A percentile compares a stretch with the other conserved stretches of the same genome.
These are phyloP conservation scores for Pulicaria dysenterica DNA, from an alignment of 129 eudicot genomes.

Conservation along the genomic window DNA sequence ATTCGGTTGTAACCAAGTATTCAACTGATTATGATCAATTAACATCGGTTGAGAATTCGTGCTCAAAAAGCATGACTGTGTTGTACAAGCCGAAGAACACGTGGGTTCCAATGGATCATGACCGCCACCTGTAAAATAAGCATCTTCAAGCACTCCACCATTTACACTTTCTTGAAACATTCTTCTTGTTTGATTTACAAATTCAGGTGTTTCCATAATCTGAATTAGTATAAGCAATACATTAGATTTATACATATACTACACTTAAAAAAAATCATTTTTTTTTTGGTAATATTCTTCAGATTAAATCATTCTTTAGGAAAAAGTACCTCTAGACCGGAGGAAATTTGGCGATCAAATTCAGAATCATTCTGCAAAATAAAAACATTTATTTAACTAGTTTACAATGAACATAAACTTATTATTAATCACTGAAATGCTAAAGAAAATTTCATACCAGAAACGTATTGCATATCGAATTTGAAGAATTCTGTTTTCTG, in stretches of 20 bases:
- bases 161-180: conserved; percentile 41
- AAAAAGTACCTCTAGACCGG: conserved; percentile 62
- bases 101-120: conserved; percentile 19
- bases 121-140: conserved; percentile 19
- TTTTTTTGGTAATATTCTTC: neutral
- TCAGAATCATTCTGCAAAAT: conserved; percentile 57
- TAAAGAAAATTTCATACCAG: conserved; percentile 37
- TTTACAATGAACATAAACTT: neutral
- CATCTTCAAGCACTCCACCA: conserved; percentile 27
- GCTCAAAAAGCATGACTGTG: conserved; percentile 29
- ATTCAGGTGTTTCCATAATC: conserved; percentile 49
- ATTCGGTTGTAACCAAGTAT: conserved; percentile 25
- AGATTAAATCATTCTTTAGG: neutral
- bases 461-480: conserved; percentile 31
- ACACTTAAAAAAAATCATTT: neutral
- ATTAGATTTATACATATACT: neutral
- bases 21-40: conserved; percentile 15
- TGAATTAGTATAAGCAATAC: conserved; percentile 31
- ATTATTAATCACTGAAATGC: neutral
- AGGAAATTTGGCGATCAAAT: conserved; percentile 46
- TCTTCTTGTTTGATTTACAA: conserved; percentile 51
- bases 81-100: conserved; percentile 28
- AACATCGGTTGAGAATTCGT: conserved; percentile 25
- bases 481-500: conserved; percentile 26
- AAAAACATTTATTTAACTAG: neutral